A percentile compares a stretch with the other conserved stretches of the same genome.
Conservation (phyloP, 192 early-diverging fungal species). For the Backusella macrospora region DNA sequence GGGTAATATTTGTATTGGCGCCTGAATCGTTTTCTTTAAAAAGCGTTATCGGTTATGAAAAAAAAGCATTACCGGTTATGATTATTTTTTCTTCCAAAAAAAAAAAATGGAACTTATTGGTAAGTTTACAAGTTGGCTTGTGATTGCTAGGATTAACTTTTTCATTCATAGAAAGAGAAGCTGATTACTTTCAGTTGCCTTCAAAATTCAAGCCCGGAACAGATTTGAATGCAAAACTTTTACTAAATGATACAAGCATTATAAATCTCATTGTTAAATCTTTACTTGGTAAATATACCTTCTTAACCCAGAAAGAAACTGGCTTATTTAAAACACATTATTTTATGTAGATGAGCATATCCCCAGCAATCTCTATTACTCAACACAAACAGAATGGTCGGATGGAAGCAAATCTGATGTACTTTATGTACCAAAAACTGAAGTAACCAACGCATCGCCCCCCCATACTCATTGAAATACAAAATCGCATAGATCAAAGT, state of each 20-base stretch:
- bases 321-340: no score
- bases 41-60: no score
- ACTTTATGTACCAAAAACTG: not conserved
- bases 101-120: not conserved
- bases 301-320: no score
- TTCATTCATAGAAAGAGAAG: not conserved
- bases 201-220: not conserved
- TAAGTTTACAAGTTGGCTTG: not conserved
- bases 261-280: conserved; percentile 7
- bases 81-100: no score
- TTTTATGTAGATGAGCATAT: no score
- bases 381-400: not conserved
- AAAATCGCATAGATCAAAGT: not conserved
- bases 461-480: not conserved
- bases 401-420: conserved; percentile 5
- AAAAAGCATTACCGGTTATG: no score
- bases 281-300: not conserved
- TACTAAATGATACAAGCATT: not conserved
- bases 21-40: no score
- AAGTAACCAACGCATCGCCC: not conserved
- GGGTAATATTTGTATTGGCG: no score
- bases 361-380: not conserved
- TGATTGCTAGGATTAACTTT: not conserved
- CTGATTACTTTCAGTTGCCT: not conserved
- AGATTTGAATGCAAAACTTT: not conserved